Conservation (phyloP, 2,329 filamentous ascomycete species). For the Fusarium napiforme region DNA sequence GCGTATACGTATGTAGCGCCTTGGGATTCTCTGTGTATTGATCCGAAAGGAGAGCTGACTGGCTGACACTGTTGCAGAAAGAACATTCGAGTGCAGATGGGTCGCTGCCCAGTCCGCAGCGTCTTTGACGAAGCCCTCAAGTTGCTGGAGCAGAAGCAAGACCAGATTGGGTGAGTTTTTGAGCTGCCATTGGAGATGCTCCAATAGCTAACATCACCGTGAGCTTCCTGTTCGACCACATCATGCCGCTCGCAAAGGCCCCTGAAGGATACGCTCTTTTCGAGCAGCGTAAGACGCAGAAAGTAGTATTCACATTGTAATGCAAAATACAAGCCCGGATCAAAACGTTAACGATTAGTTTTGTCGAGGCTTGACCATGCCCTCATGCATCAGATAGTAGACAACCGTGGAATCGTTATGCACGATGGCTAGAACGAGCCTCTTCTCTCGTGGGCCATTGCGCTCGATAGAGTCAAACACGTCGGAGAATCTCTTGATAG, state of each 20-base stretch:
- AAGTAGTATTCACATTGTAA: conserved; percentile 73
- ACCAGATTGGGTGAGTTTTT: conserved; percentile 70
- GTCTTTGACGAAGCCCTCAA: conserved; percentile 74
- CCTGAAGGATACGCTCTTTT: conserved; percentile 77
- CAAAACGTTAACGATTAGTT: conserved; percentile 62
- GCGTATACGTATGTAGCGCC: conserved; percentile 63
- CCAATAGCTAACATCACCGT: conserved; percentile 10
- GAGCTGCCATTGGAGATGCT: neutral
- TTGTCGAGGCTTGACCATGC: conserved; percentile 86
- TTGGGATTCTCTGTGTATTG: neutral
- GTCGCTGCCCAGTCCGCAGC: conserved; percentile 78
- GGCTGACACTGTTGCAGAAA: conserved; percentile 60
- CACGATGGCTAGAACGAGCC: conserved; percentile 77
- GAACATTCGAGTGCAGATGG: conserved; percentile 80
- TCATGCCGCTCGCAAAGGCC: conserved; percentile 76
- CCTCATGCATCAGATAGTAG: conserved; percentile 87
- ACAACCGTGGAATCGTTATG: conserved; percentile 85
- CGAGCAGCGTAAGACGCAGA: conserved; percentile 77
- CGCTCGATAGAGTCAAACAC: conserved; percentile 74
- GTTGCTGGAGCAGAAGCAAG: conserved; percentile 72
- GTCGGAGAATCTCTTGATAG: conserved; percentile 70
- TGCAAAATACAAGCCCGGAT: neutral
- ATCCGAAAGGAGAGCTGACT: conserved; percentile 9
- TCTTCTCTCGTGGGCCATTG: conserved; percentile 66
- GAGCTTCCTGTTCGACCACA: conserved; percentile 81